Conservation (phyloP, 305 asterid species). For the Andrographis paniculata region DNA sequence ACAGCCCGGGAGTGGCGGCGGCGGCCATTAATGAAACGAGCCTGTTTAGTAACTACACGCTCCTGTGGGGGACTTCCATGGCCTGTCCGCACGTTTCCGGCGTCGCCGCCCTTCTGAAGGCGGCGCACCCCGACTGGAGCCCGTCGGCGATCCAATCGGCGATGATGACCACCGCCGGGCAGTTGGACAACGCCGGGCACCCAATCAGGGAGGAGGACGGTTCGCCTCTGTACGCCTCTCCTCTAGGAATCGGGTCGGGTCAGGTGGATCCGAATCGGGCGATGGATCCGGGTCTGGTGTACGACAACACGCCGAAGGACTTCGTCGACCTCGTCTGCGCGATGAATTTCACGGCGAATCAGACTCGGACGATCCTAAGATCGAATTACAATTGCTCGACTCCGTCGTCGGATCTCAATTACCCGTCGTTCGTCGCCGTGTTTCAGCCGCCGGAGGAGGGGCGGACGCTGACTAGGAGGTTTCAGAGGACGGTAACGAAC, state of each 20-base stretch:
- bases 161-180: constrained; percentile 31
- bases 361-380: constrained; percentile 26
- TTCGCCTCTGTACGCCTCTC: neutral
- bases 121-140: too few relatives aligned
- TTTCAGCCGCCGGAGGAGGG: constrained; percentile 8
- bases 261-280: constrained; percentile 35
- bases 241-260: constrained; percentile 30
- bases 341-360: constrained; percentile 28
- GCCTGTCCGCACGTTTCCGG: too few relatives aligned
- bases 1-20: constrained; percentile 1
- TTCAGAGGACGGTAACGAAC: constrained; percentile 25
- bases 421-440: constrained; percentile 27
- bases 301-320: constrained; percentile 28
- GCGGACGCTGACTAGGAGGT: constrained; percentile 8
- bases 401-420: constrained; percentile 34
- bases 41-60: neutral
- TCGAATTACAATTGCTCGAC: constrained; percentile 30
- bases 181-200: constrained; percentile 16
- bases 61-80: too few relatives aligned
- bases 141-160: too few relatives aligned
- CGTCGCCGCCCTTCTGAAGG: too few relatives aligned
- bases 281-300: constrained; percentile 35
- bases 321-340: constrained; percentile 28
- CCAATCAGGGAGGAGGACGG: constrained; percentile 17
- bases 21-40: constrained; percentile 4